These are phyloP conservation scores for Emergomyces orientalis DNA, from an alignment of 2,329 filamentous ascomycete genomes.

Conservation along the genomic window DNA sequence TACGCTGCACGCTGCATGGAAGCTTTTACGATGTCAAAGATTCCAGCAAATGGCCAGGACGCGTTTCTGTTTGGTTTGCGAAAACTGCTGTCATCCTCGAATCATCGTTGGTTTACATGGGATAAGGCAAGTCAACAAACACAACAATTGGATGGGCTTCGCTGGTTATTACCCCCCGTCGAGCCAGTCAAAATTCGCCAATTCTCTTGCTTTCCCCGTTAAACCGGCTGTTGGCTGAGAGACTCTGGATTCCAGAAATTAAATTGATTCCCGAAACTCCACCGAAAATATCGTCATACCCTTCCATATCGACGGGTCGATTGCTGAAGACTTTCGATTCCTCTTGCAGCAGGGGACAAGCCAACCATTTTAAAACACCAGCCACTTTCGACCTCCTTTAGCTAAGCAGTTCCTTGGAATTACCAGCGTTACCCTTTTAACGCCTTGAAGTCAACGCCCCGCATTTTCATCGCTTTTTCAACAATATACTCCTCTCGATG, in stretches of 20 bases:
- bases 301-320: not conserved
- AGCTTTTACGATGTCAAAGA: not conserved
- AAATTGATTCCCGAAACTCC: not conserved
- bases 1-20: conserved; percentile 1
- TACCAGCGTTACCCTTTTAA: not conserved
- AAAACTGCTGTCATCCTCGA: conserved; percentile 2
- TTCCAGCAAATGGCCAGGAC: conserved; percentile 1
- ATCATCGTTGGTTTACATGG: conserved; percentile 4
- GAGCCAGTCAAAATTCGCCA: conserved; percentile 3
- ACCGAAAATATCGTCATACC: conserved; percentile 2
- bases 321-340: too few species aligned
- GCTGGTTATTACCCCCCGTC: not conserved
- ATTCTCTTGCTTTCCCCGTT: not conserved
- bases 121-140: not conserved
- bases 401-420: not conserved
- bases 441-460: not conserved
- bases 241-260: not conserved
- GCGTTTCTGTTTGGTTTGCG: not conserved
- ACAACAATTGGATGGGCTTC: conserved; percentile 1
- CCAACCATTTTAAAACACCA: not conserved
- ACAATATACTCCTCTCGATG: not conserved
- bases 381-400: not conserved
- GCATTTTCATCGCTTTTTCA: not conserved
- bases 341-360: not conserved
- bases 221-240: not conserved